Conservation (phyloP, 2,329 filamentous ascomycete species). For the Aspergillus texensis region DNA sequence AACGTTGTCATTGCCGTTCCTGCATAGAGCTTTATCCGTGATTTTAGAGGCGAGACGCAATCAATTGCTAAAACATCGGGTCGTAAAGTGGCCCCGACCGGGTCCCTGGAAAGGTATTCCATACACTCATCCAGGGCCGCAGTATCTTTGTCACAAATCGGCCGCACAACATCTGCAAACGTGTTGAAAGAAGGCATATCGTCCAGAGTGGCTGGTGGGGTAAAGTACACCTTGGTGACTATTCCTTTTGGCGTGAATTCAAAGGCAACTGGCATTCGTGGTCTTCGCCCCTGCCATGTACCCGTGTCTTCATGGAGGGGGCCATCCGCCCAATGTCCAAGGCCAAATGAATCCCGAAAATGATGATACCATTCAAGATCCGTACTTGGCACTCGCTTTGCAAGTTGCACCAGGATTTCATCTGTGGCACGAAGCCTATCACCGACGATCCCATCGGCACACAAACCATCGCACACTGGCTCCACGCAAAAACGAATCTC, state of each 20-base stretch:
- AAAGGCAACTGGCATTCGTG: neutral
- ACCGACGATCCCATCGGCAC: no score
- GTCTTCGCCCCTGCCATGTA: neutral
- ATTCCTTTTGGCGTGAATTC: neutral
- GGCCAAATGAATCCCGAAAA: neutral
- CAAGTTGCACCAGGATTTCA: neutral
- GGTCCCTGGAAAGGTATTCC: neutral
- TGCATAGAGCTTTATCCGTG: neutral
- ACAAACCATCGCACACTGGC: neutral
- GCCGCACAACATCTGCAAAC: neutral
- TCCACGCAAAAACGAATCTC: neutral
- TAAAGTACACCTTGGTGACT: neutral
- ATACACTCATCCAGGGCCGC: neutral
- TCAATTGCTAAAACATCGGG: neutral
- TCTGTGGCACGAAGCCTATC: neutral
- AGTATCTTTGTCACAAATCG: neutral
- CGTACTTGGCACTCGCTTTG: neutral
- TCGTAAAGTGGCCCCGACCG: neutral
- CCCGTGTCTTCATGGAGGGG: neutral
- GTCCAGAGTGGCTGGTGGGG: neutral
- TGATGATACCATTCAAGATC: neutral
- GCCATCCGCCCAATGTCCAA: neutral
- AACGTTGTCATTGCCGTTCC: neutral
- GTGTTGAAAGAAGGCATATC: no score
- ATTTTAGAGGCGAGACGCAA: neutral